phyloP scores from a whole-genome alignment of 2,329 filamentous ascomycete genomes.

The Mycosphaerella arachidis region DNA sequence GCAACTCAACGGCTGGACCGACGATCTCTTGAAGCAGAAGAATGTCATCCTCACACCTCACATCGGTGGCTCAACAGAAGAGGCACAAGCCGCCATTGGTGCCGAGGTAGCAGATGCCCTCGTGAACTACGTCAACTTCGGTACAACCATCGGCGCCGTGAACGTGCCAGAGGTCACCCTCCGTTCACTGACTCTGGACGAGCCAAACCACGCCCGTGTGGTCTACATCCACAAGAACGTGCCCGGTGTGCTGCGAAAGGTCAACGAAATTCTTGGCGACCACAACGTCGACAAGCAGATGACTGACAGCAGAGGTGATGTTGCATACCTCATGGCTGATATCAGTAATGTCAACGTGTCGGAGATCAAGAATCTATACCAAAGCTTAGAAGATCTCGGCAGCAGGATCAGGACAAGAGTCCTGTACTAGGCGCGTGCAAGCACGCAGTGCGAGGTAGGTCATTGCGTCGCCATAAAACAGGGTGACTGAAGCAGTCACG shows the following conservation, averaged over 20 bases:
- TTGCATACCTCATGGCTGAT: slow-evolving; percentile 96
- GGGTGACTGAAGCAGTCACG: background rate
- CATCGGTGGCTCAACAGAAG: slow-evolving; percentile 95
- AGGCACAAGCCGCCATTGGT: slow-evolving; percentile 93
- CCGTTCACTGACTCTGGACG: slow-evolving; percentile 82
- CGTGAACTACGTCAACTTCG: slow-evolving; percentile 93
- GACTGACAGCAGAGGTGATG: slow-evolving; percentile 88
- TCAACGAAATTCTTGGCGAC: slow-evolving; percentile 89
- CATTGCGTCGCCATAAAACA: no score
- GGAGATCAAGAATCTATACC: slow-evolving; percentile 82
- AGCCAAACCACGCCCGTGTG: slow-evolving; percentile 83
- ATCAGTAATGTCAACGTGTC: slow-evolving; percentile 77
- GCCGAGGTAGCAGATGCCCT: slow-evolving; percentile 85
- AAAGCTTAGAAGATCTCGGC: slow-evolving; percentile 69
- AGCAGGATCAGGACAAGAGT: slow-evolving; percentile 46
- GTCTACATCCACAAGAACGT: slow-evolving; percentile 98
- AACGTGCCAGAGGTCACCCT: slow-evolving; percentile 95
- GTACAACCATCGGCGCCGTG: slow-evolving; percentile 83
- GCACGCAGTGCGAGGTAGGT: no score
- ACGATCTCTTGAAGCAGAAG: slow-evolving; percentile 77
- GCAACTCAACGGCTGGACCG: slow-evolving; percentile 74
- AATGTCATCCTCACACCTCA: slow-evolving; percentile 96
- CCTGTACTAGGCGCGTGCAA: slow-evolving; percentile 38
- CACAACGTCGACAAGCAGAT: slow-evolving; percentile 99
- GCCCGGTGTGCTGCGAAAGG: slow-evolving; percentile 86